phyloP scores from a whole-genome alignment of 1,284 basidiomycete genomes.

The Pterulicium gracile region DNA sequence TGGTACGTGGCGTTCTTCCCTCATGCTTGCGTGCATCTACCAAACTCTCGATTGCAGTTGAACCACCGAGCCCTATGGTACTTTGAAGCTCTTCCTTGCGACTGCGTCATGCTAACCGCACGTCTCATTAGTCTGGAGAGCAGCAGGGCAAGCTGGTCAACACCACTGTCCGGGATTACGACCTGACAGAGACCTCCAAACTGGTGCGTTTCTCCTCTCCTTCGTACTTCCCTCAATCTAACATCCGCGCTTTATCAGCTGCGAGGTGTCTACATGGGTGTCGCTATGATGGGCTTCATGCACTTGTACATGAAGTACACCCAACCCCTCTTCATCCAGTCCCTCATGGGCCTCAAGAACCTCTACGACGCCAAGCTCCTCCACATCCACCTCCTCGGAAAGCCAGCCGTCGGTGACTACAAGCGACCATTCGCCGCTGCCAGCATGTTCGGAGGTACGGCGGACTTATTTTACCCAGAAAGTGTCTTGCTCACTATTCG shows the following conservation, averaged over 20 bases:
- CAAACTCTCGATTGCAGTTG: conserved; percentile 31
- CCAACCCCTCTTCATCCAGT: conserved; percentile 87
- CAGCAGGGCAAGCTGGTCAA: conserved; percentile 68
- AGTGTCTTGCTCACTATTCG: conserved; percentile 17
- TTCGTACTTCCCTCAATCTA: neutral
- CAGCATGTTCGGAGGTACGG: conserved; percentile 56
- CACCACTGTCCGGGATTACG: conserved; percentile 93
- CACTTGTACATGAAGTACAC: conserved; percentile 86
- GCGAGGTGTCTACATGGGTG: conserved; percentile 53
- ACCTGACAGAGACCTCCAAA: conserved; percentile 81
- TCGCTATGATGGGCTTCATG: conserved; percentile 85
- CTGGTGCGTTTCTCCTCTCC: conserved; percentile 39
- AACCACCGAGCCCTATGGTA: conserved; percentile 52
- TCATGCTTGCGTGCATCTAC: conserved; percentile 7
- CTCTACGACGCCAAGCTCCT: conserved; percentile 80
- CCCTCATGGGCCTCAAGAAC: conserved; percentile 81
- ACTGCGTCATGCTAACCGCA: neutral
- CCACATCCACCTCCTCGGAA: conserved; percentile 68
- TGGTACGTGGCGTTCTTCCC: conserved; percentile 33
- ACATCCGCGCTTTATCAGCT: conserved; percentile 47
- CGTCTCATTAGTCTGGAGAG: conserved; percentile 44
- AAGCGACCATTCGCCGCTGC: conserved; percentile 76
- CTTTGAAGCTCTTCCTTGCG: conserved; percentile 11
- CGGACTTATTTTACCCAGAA: too few species aligned
- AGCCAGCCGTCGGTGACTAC: conserved; percentile 76